phyloP scores from a whole-genome alignment of 2,329 filamentous ascomycete species.

The Elsinoe necatrix region DNA sequence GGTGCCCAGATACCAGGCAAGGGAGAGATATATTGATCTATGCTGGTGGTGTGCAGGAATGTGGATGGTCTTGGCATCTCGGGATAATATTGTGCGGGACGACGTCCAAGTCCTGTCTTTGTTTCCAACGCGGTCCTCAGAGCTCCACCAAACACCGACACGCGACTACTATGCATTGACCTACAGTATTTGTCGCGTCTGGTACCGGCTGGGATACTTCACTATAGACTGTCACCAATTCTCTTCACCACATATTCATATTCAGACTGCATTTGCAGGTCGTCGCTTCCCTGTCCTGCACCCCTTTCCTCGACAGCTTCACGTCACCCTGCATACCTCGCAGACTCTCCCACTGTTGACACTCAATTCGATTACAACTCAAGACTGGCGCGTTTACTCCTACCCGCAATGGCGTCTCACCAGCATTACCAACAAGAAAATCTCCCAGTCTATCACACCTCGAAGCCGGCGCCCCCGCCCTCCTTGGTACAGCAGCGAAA shows the following conservation, averaged over 20 bases:
- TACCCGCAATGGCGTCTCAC: background rate
- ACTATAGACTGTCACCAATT: background rate
- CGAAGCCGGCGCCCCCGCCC: background rate
- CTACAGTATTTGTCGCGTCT: slow-evolving; percentile 8
- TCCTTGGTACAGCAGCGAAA: background rate
- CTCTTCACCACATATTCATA: background rate
- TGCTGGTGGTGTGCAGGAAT: slow-evolving; percentile 5
- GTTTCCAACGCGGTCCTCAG: background rate
- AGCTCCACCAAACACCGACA: slow-evolving; percentile 12
- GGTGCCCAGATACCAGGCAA: slow-evolving; percentile 1
- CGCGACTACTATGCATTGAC: slow-evolving; percentile 12
- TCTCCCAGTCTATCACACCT: background rate
- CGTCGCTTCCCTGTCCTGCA: background rate
- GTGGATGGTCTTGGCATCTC: background rate
- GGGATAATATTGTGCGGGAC: slow-evolving; percentile 8
- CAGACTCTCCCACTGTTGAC: background rate
- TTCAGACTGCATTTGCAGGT: background rate
- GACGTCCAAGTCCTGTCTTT: background rate
- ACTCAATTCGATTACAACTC: background rate
- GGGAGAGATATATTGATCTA: slow-evolving; percentile 3
- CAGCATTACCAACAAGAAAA: slow-evolving; percentile 2
- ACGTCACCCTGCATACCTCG: background rate
- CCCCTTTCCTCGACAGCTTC: slow-evolving; percentile 5
- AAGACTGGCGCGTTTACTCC: no score
- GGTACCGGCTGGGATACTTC: background rate